A percentile compares a stretch with the other conserved stretches of the same genome.
Evolutionary conservation across 345 rosid genomes (phyloP).

Genomic region (Linum usitatissimum): DNA sequence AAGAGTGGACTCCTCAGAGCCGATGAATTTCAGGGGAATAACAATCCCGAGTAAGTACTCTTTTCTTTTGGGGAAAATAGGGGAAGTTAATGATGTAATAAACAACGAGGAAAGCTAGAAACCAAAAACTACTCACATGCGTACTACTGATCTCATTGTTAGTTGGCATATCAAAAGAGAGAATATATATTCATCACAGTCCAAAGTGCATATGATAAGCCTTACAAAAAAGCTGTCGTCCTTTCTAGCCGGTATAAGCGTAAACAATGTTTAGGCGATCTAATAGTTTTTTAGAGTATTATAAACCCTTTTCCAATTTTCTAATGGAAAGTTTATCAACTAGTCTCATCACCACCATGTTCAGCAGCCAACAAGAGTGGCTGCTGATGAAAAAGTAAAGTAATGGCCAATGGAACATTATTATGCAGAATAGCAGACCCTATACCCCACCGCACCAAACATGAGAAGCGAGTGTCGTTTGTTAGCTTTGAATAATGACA

Average conservation of each 20-base stretch:
- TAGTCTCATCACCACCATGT: too few relatives aligned
- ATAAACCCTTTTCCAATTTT: neutral
- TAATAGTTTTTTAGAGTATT: too few relatives aligned
- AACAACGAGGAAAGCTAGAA: neutral
- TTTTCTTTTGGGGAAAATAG: too few relatives aligned
- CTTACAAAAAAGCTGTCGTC: neutral
- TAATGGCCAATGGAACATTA: too few relatives aligned
- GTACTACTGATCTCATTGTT: neutral
- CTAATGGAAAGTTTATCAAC: too few relatives aligned
- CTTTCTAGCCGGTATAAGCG: neutral
- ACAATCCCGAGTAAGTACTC: slow-evolving; percentile 38
- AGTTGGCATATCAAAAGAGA: neutral
- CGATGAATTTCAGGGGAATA: slow-evolving; percentile 45
- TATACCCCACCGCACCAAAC: too few relatives aligned
- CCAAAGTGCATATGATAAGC: neutral
- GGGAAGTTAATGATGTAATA: neutral
- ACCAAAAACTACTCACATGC: neutral
- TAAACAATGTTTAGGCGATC: too few relatives aligned
- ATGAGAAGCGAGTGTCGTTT: too few relatives aligned
- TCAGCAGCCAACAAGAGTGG: neutral
- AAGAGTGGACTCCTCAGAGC: slow-evolving; percentile 61
- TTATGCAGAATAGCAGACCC: too few relatives aligned
- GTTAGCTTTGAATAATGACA: too few relatives aligned
- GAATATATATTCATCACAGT: neutral
- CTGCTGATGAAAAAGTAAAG: too few relatives aligned